Percentiles rank a stretch among this genome's conserved stretches.
phyloP scores from a whole-genome alignment of 2,329 filamentous ascomycete species.

The Arthrocladium fulminans region DNA sequence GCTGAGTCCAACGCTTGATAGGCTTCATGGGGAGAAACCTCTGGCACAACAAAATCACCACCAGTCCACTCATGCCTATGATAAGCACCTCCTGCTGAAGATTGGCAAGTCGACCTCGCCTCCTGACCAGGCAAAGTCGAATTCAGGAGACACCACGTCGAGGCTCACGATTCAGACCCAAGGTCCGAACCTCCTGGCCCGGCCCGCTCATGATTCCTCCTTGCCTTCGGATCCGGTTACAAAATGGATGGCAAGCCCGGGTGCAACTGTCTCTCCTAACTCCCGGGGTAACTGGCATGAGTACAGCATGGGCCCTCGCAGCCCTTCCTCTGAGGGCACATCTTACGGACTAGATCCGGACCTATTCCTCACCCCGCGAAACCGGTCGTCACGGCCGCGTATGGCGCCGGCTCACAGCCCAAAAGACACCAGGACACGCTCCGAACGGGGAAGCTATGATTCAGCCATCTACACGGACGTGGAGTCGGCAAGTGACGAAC shows the following conservation, averaged over 20 bases:
- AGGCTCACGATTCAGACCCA: conserved; percentile 24
- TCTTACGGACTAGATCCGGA: conserved; percentile 35
- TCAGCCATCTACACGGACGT: conserved; percentile 46
- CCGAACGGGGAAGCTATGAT: conserved; percentile 55
- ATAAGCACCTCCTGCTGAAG: conserved; percentile 53
- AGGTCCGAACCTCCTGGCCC: conserved; percentile 12
- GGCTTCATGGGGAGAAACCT: conserved; percentile 51
- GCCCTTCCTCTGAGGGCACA: conserved; percentile 36
- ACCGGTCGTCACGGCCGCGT: conserved; percentile 11
- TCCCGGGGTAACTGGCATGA: conserved; percentile 34
- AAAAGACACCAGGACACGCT: conserved; percentile 32
- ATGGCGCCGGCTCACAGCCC: neutral
- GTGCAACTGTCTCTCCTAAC: conserved; percentile 34
- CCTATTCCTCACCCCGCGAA: conserved; percentile 28
- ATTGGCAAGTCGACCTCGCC: conserved; percentile 53
- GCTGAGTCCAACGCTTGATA: conserved; percentile 23
- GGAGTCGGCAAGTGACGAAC: conserved; percentile 34
- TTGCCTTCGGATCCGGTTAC: conserved; percentile 16
- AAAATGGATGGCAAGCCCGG: conserved; percentile 33
- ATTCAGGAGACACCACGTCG: conserved; percentile 27
- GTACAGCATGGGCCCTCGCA: conserved; percentile 31
- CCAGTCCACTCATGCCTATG: conserved; percentile 53
- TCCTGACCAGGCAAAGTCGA: conserved; percentile 34
- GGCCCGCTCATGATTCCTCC: conserved; percentile 16
- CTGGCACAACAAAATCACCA: conserved; percentile 50